Percentiles rank a stretch among this genome's conserved stretches.
These are phyloP conservation scores for Schizosaccharomyces osmophilus DNA, from an alignment of 805 yeast species.

Conservation along the genomic window DNA sequence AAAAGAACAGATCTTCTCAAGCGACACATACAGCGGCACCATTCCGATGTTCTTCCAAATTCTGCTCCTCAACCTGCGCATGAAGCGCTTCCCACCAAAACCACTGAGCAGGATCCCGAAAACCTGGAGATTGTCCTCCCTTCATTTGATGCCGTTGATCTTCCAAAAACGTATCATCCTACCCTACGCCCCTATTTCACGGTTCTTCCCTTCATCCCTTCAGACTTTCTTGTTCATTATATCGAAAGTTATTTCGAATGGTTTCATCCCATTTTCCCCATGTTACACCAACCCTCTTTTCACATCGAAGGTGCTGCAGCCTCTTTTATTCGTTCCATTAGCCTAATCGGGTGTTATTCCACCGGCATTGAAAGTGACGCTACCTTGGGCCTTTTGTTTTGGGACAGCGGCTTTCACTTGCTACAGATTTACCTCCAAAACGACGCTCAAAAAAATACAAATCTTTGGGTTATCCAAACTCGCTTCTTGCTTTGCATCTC, in stretches of 20 bases:
- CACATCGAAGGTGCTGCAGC: neutral
- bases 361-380: neutral
- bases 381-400: neutral
- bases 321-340: neutral
- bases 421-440: neutral
- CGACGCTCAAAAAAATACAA: neutral
- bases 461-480: neutral
- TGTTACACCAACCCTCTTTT: neutral
- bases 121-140: neutral
- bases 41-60: neutral
- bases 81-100: neutral
- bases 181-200: neutral
- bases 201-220: neutral
- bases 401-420: slow-evolving; percentile 1
- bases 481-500: neutral
- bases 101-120: neutral
- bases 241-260: neutral
- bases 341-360: neutral
- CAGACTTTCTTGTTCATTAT: neutral
- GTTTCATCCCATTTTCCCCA: slow-evolving; percentile 1
- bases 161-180: neutral
- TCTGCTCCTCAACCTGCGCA: too few relatives aligned
- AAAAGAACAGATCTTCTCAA: neutral
- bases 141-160: neutral
- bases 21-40: neutral